A percentile compares a stretch with the other conserved stretches of the same genome.
phyloP scores from a whole-genome alignment of 1,139 yeast species.

The Barnettozyma hawaiiensis region DNA sequence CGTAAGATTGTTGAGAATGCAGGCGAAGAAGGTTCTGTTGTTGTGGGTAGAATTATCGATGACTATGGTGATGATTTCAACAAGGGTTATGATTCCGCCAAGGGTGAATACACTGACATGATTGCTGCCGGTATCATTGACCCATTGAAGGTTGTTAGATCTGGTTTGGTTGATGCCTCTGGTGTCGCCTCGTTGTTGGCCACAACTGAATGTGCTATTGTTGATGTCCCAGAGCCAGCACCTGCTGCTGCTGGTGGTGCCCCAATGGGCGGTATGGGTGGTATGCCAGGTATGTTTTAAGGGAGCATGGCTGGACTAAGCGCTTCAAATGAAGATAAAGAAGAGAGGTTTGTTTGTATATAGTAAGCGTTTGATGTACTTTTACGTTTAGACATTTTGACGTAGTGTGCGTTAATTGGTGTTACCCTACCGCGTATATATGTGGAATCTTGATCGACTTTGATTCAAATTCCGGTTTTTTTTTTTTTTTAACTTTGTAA shows the following conservation, averaged over 20 bases:
- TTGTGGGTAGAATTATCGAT: slow-evolving; percentile 86
- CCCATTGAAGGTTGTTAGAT: slow-evolving; percentile 98
- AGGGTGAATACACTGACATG: slow-evolving; percentile 95
- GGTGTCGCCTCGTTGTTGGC: slow-evolving; percentile 98
- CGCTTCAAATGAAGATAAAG: not conserved
- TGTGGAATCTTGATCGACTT: not conserved
- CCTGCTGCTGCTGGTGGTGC: slow-evolving; percentile 63
- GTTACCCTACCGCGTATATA: slow-evolving; percentile 1
- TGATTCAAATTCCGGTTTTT: slow-evolving; percentile 9
- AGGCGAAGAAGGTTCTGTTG: slow-evolving; percentile 97
- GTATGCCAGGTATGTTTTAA: slow-evolving; percentile 45
- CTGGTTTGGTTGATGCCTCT: slow-evolving; percentile 94
- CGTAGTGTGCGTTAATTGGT: no score
- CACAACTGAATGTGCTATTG: slow-evolving; percentile 98
- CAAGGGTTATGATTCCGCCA: slow-evolving; percentile 90
- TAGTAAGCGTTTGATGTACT: slow-evolving; percentile 2
- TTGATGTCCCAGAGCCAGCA: slow-evolving; percentile 89
- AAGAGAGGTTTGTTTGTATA: slow-evolving; percentile 4
- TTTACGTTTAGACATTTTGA: not conserved
- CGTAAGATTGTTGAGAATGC: slow-evolving; percentile 96
- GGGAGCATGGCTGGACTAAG: not conserved
- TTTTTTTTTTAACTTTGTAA: slow-evolving; percentile 13
- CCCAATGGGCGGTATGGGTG: slow-evolving; percentile 60
- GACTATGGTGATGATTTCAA: slow-evolving; percentile 84
- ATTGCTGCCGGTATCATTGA: slow-evolving; percentile 96